Conservation (phyloP, 148 eudicot genomes). For the Mesembryanthemum crystallinum region DNA sequence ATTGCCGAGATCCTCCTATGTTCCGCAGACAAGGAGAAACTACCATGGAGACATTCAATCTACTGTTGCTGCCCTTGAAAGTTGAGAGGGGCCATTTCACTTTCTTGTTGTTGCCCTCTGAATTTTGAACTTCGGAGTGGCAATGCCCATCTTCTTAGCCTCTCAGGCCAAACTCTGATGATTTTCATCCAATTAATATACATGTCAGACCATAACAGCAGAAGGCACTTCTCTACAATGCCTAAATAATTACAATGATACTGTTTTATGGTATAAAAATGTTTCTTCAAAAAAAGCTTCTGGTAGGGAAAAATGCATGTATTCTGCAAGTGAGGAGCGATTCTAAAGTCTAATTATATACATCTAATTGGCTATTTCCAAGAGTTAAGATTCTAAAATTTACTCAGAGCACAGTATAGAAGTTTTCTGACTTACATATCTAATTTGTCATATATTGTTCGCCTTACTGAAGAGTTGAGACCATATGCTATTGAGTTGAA, state of each 20-base stretch:
- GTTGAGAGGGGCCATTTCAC: constrained; percentile 64
- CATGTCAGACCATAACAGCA: constrained; percentile 14
- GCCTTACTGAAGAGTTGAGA: constrained; percentile 84
- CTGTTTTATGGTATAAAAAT: too few relatives aligned
- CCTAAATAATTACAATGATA: background rate
- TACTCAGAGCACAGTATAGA: background rate
- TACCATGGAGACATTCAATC: constrained; percentile 16
- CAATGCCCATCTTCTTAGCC: constrained; percentile 58
- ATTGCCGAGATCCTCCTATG: constrained; percentile 4
- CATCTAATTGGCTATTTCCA: background rate
- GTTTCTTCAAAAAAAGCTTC: too few relatives aligned
- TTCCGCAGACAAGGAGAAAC: background rate
- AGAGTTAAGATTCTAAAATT: background rate
- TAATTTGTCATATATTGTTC: constrained; percentile 70
- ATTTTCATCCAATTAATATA: constrained; percentile 1
- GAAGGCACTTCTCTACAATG: background rate
- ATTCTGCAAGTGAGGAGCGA: too few relatives aligned
- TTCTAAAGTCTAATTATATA: background rate
- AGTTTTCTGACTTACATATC: constrained; percentile 70
- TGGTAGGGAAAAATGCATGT: too few relatives aligned
- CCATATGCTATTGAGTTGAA: constrained; percentile 97
- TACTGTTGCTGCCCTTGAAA: constrained; percentile 53
- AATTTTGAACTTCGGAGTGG: constrained; percentile 41
- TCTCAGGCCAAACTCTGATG: constrained; percentile 69
- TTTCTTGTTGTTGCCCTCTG: constrained; percentile 67